Evolutionary conservation across 2,329 filamentous ascomycete species (phyloP).

Genomic region (Xylariomycetidae sp.): DNA sequence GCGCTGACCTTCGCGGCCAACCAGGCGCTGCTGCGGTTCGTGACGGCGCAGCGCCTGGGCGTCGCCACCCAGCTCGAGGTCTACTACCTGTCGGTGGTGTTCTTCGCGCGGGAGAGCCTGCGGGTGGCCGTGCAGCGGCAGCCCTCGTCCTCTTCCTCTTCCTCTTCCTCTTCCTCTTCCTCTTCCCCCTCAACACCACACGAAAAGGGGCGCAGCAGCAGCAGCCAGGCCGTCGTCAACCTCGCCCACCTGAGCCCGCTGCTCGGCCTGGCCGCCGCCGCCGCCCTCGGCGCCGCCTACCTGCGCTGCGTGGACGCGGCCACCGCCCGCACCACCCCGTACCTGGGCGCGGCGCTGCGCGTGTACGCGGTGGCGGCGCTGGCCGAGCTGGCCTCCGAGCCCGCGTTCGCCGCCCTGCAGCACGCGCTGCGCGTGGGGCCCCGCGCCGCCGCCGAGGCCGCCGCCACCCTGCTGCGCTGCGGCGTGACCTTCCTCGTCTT

Average conservation of each 20-base stretch:
- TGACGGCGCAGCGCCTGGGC: slow-evolving; percentile 80
- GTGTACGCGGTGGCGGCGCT: slow-evolving; percentile 53
- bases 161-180: slow-evolving; percentile 4
- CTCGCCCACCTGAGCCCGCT: slow-evolving; percentile 73
- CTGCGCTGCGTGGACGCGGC: slow-evolving; percentile 40
- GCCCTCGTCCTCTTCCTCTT: slow-evolving; percentile 14
- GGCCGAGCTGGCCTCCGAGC: slow-evolving; percentile 78
- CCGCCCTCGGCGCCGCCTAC: slow-evolving; percentile 63
- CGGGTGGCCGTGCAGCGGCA: slow-evolving; percentile 88
- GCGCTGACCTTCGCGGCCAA: slow-evolving; percentile 87
- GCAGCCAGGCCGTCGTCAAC: slow-evolving; percentile 76
- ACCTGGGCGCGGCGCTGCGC: slow-evolving; percentile 49
- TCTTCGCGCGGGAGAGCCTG: slow-evolving; percentile 87
- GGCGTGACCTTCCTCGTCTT: slow-evolving; percentile 61
- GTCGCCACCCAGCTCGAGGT: slow-evolving; percentile 87
- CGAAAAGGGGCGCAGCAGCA: slow-evolving; percentile 24
- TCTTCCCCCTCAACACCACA: neutral
- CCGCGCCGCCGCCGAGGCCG: slow-evolving; percentile 76
- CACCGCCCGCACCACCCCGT: slow-evolving; percentile 51
- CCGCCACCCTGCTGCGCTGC: slow-evolving; percentile 73
- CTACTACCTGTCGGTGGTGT: slow-evolving; percentile 87
- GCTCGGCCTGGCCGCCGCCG: slow-evolving; percentile 60
- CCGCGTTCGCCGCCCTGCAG: slow-evolving; percentile 83
- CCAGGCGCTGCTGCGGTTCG: slow-evolving; percentile 79
- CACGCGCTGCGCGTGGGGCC: slow-evolving; percentile 73